These are phyloP conservation scores for Pseudogymnoascus sp. DNA, from an alignment of 2,329 filamentous ascomycete species.

Conservation along the genomic window DNA sequence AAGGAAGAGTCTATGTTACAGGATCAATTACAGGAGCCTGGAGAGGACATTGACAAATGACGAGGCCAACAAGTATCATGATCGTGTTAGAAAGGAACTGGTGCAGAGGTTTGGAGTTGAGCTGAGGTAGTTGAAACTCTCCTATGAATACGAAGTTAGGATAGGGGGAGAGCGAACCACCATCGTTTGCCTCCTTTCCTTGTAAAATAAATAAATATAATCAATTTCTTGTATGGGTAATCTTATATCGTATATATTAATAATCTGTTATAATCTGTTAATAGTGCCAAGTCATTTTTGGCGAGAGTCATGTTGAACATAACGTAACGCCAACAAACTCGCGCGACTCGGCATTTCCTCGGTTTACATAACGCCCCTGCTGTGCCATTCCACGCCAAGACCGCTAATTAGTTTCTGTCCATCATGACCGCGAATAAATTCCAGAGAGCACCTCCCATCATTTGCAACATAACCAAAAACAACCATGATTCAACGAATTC, in stretches of 20 bases:
- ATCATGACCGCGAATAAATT: constrained; percentile 4
- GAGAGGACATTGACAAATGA: constrained; percentile 81
- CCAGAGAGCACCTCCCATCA: not conserved
- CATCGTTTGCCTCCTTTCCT: not conserved
- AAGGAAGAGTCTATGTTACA: constrained; percentile 78
- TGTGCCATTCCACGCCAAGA: constrained; percentile 2
- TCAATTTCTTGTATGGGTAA: constrained; percentile 2
- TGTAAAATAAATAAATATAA: constrained; percentile 3
- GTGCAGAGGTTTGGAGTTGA: constrained; percentile 69
- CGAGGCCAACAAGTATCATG: constrained; percentile 70
- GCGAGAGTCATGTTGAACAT: not conserved
- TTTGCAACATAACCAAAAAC: constrained; percentile 14
- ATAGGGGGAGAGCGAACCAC: not conserved
- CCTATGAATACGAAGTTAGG: not conserved
- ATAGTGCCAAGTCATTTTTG: not conserved
- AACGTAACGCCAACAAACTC: constrained; percentile 5
- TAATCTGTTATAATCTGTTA: not conserved
- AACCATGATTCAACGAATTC: constrained; percentile 42
- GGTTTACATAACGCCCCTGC: constrained; percentile 8
- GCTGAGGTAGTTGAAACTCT: constrained; percentile 44
- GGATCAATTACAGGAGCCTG: constrained; percentile 86
- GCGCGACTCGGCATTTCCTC: constrained; percentile 2
- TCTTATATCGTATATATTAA: constrained; percentile 3
- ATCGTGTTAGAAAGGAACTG: constrained; percentile 54
- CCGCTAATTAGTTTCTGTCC: constrained; percentile 8